Base-by-base conservation (phyloP, 176 grass and related monocot species). In the Juncus inflexus region DNA sequence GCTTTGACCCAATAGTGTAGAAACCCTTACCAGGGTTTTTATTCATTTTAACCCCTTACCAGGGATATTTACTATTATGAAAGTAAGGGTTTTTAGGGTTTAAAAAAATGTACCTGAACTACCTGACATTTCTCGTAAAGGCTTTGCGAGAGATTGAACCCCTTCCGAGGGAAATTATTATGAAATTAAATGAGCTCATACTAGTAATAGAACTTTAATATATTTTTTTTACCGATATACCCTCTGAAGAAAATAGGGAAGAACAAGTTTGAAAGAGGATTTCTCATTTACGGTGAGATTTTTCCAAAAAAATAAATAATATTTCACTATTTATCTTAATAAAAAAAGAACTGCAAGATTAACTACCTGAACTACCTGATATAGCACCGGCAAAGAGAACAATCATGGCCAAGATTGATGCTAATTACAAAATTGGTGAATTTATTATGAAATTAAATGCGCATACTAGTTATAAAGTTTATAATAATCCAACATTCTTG, bases 31-130 rank as follows among this genome's bases (percentile, higher is more conserved):
- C 43, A 47, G 43, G 43, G 43, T 47, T 47, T 47, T 47, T 47
- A 77, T 74, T 77, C 54, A 69, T 42, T 62, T 83, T 66, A 76
- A 61, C 90, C 81, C 81, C 91, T 96, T 96, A 96, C 91, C 78
- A 90, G 87, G 87, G 84, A 80, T 82, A 42, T 84, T 76, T 42
- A 47, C 1, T 60, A 69, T 35, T 0, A 47, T 47, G 4, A 47
- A 47, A 47, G 4, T 47, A 47, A 47, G 9, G 19, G 19, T 28
- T 28, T 28, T 28, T 1, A 1, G 19, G 19, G 0, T 28, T 28
- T 1, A 28, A 28, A 28, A 28, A 28, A 28, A 28, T 28, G 6
- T 47, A 47, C 4, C 12, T 65, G 76, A 19, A 69, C 13, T 52
- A 75, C 67, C 87, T 86, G 81, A 86, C 70, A 47, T 47, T 47